Base-by-base conservation (phyloP, 306 rosid species). In the Quercus suber region DNA sequence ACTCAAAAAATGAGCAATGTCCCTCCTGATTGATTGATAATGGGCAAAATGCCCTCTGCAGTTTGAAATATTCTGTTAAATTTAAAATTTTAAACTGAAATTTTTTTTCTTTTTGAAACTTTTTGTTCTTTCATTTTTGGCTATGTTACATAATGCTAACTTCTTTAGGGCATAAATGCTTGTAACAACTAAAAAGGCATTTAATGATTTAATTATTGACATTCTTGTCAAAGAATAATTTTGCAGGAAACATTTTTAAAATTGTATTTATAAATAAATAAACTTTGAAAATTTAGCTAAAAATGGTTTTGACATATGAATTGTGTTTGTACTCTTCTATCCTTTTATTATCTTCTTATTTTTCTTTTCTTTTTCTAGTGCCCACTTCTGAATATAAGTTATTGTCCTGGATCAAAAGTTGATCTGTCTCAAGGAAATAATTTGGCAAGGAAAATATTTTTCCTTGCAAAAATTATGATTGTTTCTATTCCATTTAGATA, bases 371-470 rank as follows among this genome's bases (percentile, higher is more conserved):
- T 33, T 75, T 79, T 77, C n/a, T 81, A 85, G 89, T 88, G 91
- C 81, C 86, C 84, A 35, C 91, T 88, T 76, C 55, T 88, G 77
- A 85, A 88, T 81, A 70, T 88, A 81, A 88, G 91, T 73, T 83
- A 81, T 53, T 88, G 91, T 57, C 89, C 88, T 76, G 73, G 88
- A 28, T 85, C 88, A 76, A 89, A 88, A 88, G 72, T 78, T 73
- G 82, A 79, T 69, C 78, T 88, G 59, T 83, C 91, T 69, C 81
- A 81, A 77, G 89, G 88, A 57, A 83, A 88, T 65, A 83, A 30
- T 73, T 73, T 88, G 91, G 91, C 85, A 76, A 25, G 80, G 69
- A 64, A 31, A 63, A 78, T 69, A 19, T 58, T 43, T 43, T 43
- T 43, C 43, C 58, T 25, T 53, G 51, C 55, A 76, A 20, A 72